These are phyloP conservation scores for Lanmaoa pseudosensibilis DNA, from an alignment of 768 basidiomycete genomes.

Conservation along the genomic window DNA sequence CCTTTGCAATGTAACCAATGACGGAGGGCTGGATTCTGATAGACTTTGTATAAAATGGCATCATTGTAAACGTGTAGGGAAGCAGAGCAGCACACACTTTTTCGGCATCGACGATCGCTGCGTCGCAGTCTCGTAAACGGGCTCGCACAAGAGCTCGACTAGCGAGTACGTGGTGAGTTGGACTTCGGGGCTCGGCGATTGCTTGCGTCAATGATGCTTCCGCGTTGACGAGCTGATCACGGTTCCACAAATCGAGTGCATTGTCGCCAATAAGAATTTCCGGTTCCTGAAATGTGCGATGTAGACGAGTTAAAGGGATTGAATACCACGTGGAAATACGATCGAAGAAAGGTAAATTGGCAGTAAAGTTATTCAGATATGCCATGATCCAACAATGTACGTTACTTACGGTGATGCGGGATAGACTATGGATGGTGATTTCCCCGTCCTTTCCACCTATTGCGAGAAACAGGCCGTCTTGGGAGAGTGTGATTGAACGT, in stretches of 20 bases:
- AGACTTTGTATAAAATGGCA: no score
- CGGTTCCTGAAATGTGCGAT: background rate
- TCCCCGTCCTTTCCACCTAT: background rate
- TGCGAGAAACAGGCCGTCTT: background rate
- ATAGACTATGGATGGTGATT: background rate
- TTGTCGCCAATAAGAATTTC: background rate
- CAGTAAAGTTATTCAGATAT: background rate
- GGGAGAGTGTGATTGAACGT: conserved; percentile 1
- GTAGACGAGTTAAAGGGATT: background rate
- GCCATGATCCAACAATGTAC: no score
- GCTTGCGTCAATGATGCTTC: background rate
- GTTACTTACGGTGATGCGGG: background rate
- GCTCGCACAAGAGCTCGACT: no score
- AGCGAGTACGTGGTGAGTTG: no score
- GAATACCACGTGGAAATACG: background rate
- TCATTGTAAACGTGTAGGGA: no score
- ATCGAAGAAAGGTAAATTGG: background rate
- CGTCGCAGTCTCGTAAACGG: no score
- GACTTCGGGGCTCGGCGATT: background rate
- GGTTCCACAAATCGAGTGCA: background rate
- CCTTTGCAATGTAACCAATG: no score
- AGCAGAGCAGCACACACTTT: no score
- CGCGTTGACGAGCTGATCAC: background rate
- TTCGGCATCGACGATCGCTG: no score
- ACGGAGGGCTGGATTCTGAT: no score